Evolutionary conservation across 495 filamentous ascomycete genomes (phyloP).

Genomic region (Hypoxylon intermedium): DNA sequence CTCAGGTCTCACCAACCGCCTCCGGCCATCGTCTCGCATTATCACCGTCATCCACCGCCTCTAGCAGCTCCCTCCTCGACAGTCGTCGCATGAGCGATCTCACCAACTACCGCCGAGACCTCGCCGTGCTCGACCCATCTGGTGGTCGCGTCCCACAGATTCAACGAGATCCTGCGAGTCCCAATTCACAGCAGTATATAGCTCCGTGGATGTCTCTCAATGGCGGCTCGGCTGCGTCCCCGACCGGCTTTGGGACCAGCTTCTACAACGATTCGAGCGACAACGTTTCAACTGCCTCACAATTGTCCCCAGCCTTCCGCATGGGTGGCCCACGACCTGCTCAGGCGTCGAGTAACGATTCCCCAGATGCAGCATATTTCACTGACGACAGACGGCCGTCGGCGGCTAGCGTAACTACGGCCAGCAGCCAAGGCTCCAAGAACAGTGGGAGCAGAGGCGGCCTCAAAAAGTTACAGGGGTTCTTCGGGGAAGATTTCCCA

Average conservation of each 20-base stretch:
- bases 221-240: constrained; percentile 44
- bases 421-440: constrained; percentile 89
- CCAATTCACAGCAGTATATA: constrained; percentile 50
- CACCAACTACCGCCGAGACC: constrained; percentile 71
- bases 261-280: constrained; percentile 75
- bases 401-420: constrained; percentile 80
- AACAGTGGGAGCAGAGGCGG: constrained; percentile 71
- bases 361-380: constrained; percentile 68
- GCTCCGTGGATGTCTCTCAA: constrained; percentile 57
- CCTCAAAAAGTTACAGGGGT: constrained; percentile 77
- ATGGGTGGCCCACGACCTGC: constrained; percentile 64
- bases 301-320: constrained; percentile 71
- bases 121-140: constrained; percentile 70
- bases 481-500: constrained; percentile 87
- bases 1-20: constrained; percentile 59
- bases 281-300: constrained; percentile 62
- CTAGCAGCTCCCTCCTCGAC: constrained; percentile 57
- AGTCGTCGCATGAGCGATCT: constrained; percentile 62
- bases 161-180: constrained; percentile 60
- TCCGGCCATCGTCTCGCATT: constrained; percentile 52
- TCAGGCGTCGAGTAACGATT: constrained; percentile 64
- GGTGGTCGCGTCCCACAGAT: constrained; percentile 60
- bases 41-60: constrained; percentile 56
- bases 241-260: constrained; percentile 47
- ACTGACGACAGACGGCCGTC: constrained; percentile 85